Evolutionary conservation across 805 yeast genomes (phyloP).

Genomic region (Saturnispora sanitii): DNA sequence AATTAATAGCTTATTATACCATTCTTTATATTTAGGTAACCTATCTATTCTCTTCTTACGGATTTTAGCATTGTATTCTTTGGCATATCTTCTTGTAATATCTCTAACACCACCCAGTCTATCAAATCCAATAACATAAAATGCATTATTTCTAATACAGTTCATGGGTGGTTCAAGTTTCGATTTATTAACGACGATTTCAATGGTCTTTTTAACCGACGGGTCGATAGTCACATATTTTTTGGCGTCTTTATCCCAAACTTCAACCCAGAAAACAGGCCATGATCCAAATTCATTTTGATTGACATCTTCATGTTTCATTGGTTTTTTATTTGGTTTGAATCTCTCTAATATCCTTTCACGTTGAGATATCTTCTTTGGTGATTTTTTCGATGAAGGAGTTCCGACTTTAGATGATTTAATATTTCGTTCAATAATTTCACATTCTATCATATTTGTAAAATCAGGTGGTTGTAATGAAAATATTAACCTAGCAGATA

Average conservation of each 20-base stretch:
- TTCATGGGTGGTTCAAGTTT: slow-evolving; percentile 55
- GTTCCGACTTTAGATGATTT: slow-evolving; percentile 4
- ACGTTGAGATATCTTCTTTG: slow-evolving; percentile 15
- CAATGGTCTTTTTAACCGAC: slow-evolving; percentile 50
- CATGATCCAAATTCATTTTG: slow-evolving; percentile 21
- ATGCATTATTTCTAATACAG: slow-evolving; percentile 47
- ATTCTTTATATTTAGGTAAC: slow-evolving; percentile 42
- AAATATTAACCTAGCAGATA: slow-evolving; percentile 65
- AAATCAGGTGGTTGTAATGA: slow-evolving; percentile 90
- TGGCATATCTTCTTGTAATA: slow-evolving; percentile 76
- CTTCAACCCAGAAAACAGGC: slow-evolving; percentile 91
- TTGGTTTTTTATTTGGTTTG: slow-evolving; percentile 19
- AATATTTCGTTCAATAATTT: slow-evolving; percentile 8
- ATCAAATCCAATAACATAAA: slow-evolving; percentile 75
- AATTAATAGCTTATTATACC: slow-evolving; percentile 48
- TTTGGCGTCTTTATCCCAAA: slow-evolving; percentile 66
- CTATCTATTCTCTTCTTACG: slow-evolving; percentile 62
- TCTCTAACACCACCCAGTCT: slow-evolving; percentile 57
- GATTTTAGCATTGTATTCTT: slow-evolving; percentile 60
- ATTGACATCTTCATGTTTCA: not conserved
- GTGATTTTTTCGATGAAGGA: not conserved
- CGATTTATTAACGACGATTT: slow-evolving; percentile 43
- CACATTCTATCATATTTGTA: slow-evolving; percentile 30
- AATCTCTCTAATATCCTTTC: slow-evolving; percentile 22
- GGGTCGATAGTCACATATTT: slow-evolving; percentile 89